These are phyloP conservation scores for Trametes maxima DNA, from an alignment of 768 basidiomycete genomes.

Conservation along the genomic window DNA sequence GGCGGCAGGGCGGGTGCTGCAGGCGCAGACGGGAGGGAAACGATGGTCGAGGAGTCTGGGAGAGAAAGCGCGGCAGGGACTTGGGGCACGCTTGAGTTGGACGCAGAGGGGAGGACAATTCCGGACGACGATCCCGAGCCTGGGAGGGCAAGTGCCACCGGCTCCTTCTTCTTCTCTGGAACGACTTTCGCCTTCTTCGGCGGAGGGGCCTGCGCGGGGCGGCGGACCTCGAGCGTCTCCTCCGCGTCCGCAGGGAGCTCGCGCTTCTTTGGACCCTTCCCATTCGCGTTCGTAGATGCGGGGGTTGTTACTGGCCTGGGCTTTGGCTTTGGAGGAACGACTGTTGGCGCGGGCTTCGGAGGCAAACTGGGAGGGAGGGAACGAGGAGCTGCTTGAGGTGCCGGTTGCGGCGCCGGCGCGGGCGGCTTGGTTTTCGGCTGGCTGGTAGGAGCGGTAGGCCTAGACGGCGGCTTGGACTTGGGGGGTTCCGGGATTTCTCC, in stretches of 20 bases:
- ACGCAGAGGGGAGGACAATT: constrained; percentile 6
- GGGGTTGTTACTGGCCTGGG: neutral
- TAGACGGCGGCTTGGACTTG: constrained; percentile 11
- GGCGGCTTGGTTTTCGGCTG: constrained; percentile 11
- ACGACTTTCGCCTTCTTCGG: constrained; percentile 19
- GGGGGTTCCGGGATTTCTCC: constrained; percentile 28
- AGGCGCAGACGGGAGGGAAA: neutral
- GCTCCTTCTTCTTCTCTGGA: constrained; percentile 17
- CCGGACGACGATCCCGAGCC: constrained; percentile 8
- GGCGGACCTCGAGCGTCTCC: constrained; percentile 13
- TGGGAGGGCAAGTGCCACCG: constrained; percentile 25
- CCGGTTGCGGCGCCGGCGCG: constrained; percentile 3
- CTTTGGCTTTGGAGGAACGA: neutral
- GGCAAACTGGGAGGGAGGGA: neutral
- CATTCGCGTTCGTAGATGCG: neutral
- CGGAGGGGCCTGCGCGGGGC: constrained; percentile 15
- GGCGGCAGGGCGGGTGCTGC: constrained; percentile 1
- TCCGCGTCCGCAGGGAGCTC: constrained; percentile 17
- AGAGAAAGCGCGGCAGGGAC: constrained; percentile 20
- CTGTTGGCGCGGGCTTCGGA: neutral
- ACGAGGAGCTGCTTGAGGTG: constrained; percentile 2
- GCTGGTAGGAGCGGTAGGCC: neutral
- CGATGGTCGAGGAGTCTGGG: constrained; percentile 14
- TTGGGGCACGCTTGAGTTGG: neutral
- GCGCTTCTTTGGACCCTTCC: constrained; percentile 24